These are phyloP conservation scores for Arxiozyma bovina DNA, from an alignment of 1,139 yeast species.

Conservation along the genomic window DNA sequence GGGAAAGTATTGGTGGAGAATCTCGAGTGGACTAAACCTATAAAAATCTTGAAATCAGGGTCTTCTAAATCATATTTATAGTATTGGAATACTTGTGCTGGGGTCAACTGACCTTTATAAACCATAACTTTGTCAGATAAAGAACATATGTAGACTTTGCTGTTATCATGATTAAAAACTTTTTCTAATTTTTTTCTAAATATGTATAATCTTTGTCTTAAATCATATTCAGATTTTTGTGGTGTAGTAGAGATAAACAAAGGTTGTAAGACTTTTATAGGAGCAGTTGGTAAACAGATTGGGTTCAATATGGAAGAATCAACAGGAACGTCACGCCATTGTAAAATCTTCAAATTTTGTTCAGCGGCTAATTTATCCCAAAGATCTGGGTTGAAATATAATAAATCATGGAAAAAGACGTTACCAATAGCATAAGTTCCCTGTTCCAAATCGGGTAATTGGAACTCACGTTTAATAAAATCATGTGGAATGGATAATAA, in stretches of 20 bases:
- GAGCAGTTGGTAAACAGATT: conserved; percentile 90
- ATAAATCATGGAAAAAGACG: conserved; percentile 46
- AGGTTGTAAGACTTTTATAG: conserved; percentile 76
- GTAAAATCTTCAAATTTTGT: conserved; percentile 73
- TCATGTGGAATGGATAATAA: conserved; percentile 87
- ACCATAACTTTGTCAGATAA: conserved; percentile 82
- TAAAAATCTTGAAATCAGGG: conserved; percentile 89
- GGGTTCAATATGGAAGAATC: conserved; percentile 91
- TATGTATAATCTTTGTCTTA: conserved; percentile 4
- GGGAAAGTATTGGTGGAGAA: conserved; percentile 98
- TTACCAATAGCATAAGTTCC: conserved; percentile 96
- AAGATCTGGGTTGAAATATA: conserved; percentile 29
- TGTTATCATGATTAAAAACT: conserved; percentile 38
- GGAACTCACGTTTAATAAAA: conserved; percentile 77
- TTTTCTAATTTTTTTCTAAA: conserved; percentile 5
- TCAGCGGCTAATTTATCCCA: conserved; percentile 74
- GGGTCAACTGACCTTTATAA: conserved; percentile 95
- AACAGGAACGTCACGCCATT: conserved; percentile 95
- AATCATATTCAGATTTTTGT: conserved; percentile 8
- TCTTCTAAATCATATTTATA: conserved; percentile 91
- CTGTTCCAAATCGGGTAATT: conserved; percentile 37
- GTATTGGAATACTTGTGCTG: conserved; percentile 89
- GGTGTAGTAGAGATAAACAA: conserved; percentile 62
- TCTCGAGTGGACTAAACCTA: conserved; percentile 93
- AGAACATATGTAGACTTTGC: conserved; percentile 82